Base-by-base conservation (phyloP, 441 rosid species). In the Mallotus japonicus region DNA sequence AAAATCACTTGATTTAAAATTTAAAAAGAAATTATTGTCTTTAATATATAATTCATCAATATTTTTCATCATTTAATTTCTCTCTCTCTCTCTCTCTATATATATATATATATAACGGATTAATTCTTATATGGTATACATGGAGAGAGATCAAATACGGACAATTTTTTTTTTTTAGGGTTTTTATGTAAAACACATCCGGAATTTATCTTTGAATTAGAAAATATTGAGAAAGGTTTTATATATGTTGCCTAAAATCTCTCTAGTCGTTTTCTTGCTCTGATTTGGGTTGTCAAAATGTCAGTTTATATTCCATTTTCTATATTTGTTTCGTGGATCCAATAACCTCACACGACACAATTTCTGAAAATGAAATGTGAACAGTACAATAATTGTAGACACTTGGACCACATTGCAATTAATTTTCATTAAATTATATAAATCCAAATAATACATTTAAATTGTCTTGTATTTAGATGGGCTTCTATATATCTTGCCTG, bases 301-400 rank as follows among this genome's bases (percentile, higher is more conserved):
- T 63, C 24, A 63, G 24, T 16, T 37, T 20, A 0, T 9, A 15
- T 63, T 42, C 50, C 6, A 37, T 42, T 34, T 42, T 40, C 8
- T 62, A 37, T 37, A 37, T 42, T 8, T 62, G 7, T 14, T 16
- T 19, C 6, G 16, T 10, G 7, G 28, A 1, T 8, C 15, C 34
- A 42, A 40, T 42, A 70, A 17, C 5, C 63, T 61, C 8, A 14
- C 46, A 58, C n/a, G 40, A 0, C 6, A 56, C 49, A 70, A 24
- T 22, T 46, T 20, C 22, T 22, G 44, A 57, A 58, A 57, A 58
- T 7, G 24, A 70, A 44, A 46, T 22, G 22, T 32, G 14, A 8
- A 42, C 54, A 42, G 64, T 69, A 28, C 64, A 56, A 69, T 19
- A 56, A 69, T 55, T 19, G 53, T 56, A 37, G 47, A 6, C 28